Percentiles rank a stretch among this genome's conserved stretches.
Evolutionary conservation across 2,329 filamentous ascomycete genomes (phyloP).

Genomic region (Acrocalymma vagum): DNA sequence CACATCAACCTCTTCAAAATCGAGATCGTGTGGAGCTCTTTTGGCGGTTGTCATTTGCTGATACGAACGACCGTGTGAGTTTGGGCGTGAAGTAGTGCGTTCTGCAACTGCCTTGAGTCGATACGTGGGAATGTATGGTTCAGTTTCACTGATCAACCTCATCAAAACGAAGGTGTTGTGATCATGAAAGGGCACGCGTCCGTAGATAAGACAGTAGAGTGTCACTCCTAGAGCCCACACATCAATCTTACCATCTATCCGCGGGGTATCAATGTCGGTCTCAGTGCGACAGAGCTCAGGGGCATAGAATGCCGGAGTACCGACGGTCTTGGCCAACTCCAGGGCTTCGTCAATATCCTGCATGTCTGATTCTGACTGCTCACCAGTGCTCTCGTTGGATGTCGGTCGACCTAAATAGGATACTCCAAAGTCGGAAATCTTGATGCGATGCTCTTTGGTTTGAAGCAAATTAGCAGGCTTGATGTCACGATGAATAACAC

Average conservation of each 20-base stretch:
- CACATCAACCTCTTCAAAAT: conserved; percentile 86
- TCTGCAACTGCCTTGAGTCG: conserved; percentile 77
- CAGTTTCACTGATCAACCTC: conserved; percentile 86
- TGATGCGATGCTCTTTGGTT: conserved; percentile 84
- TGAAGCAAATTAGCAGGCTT: conserved; percentile 84
- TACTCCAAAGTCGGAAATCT: conserved; percentile 98
- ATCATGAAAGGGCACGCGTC: conserved; percentile 90
- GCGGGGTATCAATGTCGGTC: conserved; percentile 68
- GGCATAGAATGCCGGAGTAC: conserved; percentile 96
- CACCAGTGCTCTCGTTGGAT: conserved; percentile 77
- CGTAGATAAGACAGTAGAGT: conserved; percentile 93
- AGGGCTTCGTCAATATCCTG: conserved; percentile 90
- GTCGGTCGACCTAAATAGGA: conserved; percentile 94
- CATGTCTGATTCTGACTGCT: conserved; percentile 81
- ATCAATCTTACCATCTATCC: conserved; percentile 93
- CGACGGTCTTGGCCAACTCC: conserved; percentile 97
- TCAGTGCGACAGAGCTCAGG: conserved; percentile 95
- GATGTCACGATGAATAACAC: conserved; percentile 61
- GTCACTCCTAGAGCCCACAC: conserved; percentile 98
- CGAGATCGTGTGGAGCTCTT: conserved; percentile 78
- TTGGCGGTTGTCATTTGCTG: conserved; percentile 69
- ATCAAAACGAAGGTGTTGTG: conserved; percentile 94
- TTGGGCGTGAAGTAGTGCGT: conserved; percentile 54
- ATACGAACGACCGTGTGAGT: conserved; percentile 56
- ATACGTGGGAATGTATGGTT: conserved; percentile 85